phyloP scores from a whole-genome alignment of 768 basidiomycete genomes.

The Astraeus odoratus region DNA sequence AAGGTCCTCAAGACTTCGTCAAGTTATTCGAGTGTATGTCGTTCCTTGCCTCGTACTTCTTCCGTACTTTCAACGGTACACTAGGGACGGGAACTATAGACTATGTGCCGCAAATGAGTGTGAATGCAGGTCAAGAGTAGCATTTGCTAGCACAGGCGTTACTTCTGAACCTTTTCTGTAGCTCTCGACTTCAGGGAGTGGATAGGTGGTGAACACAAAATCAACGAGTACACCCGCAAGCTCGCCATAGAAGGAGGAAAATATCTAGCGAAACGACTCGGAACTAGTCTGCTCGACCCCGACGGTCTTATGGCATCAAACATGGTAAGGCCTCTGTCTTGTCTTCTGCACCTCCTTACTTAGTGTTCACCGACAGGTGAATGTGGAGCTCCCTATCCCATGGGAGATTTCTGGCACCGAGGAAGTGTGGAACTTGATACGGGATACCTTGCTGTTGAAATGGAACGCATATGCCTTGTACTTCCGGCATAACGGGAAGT shows the following conservation, averaged over 20 bases:
- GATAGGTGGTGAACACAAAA: conserved; percentile 70
- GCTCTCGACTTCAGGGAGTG: conserved; percentile 68
- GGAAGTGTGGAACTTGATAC: conserved; percentile 11
- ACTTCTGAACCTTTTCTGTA: conserved; percentile 18
- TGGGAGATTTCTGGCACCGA: conserved; percentile 16
- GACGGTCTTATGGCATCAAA: conserved; percentile 52
- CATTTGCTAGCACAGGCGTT: background rate
- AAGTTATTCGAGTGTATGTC: conserved; percentile 41
- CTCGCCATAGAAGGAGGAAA: conserved; percentile 65
- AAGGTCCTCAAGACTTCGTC: conserved; percentile 33
- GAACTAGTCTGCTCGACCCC: conserved; percentile 58
- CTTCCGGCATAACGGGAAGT: conserved; percentile 23
- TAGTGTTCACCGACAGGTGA: conserved; percentile 23
- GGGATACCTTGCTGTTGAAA: conserved; percentile 14
- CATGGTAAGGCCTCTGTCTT: conserved; percentile 43
- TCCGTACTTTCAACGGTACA: background rate
- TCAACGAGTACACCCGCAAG: conserved; percentile 61
- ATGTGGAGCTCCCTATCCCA: conserved; percentile 34
- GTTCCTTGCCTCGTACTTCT: background rate
- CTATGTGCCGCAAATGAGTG: conserved; percentile 43
- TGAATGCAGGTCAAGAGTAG: conserved; percentile 39
- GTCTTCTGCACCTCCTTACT: background rate
- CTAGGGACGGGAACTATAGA: conserved; percentile 65
- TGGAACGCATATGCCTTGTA: conserved; percentile 11
- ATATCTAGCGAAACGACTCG: conserved; percentile 49